Conservation (phyloP, 2,329 filamentous ascomycete genomes). For the Venturia oleaginea region DNA sequence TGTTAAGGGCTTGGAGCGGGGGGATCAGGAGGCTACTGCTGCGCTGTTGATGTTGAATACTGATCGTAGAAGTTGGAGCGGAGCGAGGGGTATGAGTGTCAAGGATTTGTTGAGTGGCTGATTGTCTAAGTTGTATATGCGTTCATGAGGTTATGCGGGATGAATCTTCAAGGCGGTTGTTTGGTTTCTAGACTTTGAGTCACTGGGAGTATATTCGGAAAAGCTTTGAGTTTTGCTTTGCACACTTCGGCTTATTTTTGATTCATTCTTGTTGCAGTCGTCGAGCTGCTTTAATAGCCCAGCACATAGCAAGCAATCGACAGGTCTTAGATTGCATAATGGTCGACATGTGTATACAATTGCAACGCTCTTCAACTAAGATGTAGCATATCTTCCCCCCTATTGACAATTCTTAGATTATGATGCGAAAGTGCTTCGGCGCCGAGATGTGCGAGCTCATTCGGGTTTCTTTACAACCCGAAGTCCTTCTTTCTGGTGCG, state of each 20-base stretch:
- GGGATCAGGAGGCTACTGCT: slow-evolving; percentile 68
- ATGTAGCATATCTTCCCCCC: too few relatives aligned
- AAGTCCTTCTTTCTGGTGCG: neutral
- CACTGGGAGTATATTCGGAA: neutral
- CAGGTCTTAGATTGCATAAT: too few relatives aligned
- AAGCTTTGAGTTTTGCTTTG: neutral
- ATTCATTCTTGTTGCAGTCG: neutral
- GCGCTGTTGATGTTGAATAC: slow-evolving; percentile 81
- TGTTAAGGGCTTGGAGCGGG: slow-evolving; percentile 21
- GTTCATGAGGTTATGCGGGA: neutral
- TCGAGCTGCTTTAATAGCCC: neutral
- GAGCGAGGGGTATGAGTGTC: slow-evolving; percentile 16
- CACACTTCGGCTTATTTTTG: neutral
- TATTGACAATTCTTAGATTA: too few relatives aligned
- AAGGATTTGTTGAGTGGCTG: slow-evolving; percentile 15
- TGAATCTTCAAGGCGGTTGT: neutral
- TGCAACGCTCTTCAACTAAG: too few relatives aligned
- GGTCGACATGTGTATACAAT: too few relatives aligned
- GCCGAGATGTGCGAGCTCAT: too few relatives aligned
- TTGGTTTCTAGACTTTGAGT: neutral
- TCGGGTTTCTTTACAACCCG: neutral
- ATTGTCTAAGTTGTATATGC: neutral
- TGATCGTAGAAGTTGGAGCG: slow-evolving; percentile 52
- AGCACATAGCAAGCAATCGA: too few relatives aligned
- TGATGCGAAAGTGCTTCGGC: too few relatives aligned